Evolutionary conservation across 108 stramenopile species (phyloP), one percentile per base, ranked within the genome.

Genomic region (Skeletonema costatum): DNA sequence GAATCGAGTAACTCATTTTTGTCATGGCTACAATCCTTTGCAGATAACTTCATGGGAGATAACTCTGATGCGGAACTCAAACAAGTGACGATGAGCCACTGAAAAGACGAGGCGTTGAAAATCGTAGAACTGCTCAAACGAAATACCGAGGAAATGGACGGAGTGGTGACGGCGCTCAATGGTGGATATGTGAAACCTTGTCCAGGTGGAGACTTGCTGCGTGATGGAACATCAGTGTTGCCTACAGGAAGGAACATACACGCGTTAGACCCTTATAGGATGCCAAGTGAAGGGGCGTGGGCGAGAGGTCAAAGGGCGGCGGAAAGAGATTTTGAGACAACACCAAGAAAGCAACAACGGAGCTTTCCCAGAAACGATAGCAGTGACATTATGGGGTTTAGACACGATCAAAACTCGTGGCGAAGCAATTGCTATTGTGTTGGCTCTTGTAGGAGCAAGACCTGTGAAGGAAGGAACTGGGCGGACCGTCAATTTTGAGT

Each of bases 231-330:
- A 14, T 77, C 88, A 5, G 94, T 95, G 1, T 80, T 95, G 4
- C 94, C 94, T 9, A 95, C 94, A 2, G 94, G 94, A 30, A 46
- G 92, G 35, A 95, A 95, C 51, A 93, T 92, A 38, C 91, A 95
- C 68, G 94, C 94, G 25, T 82, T 95, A 14, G 94, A 90, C 58
- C 92, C 92, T 11, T 96, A 93, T 71, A 77, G 95, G 71, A 93
- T 96, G 91, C 95, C 95, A 60, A 85, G 86, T 11, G 85, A 87
- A 9, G 82, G 87, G 11, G 95, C 95, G 9, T 96, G 92, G 93
- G 64, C 82, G 1, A 64, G 95, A 63, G 95, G 92, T 4, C 71
- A 83, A 80, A 67, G 78, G 42, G 90, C 90, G 0, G 95, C 91
- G 0, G 73, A 88, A 88, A 70, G 90, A 92, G 61, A 90, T 91